Base-by-base conservation (phyloP, 2,329 filamentous ascomycete genomes). In the Claviceps sp. region DNA sequence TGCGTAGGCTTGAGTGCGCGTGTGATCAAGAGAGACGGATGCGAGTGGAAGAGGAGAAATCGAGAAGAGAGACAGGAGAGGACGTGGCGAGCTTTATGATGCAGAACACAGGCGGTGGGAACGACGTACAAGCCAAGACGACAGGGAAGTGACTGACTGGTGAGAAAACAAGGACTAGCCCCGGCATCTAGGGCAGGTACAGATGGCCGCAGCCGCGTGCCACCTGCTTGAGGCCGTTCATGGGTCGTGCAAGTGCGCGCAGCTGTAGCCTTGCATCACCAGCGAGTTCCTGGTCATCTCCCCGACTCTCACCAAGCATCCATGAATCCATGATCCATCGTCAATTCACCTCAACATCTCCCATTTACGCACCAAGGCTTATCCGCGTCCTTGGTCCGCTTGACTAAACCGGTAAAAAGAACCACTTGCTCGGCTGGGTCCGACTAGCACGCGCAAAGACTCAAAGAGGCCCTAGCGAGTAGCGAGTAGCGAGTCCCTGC, bases 101-200 rank as follows among this genome's bases (percentile, higher is more conserved):
- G 50, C 43, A 47, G 47, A 47, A 39, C 43, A 30, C 38, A 37
- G n/a, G 34, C 22, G 24, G 17, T 39, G 26, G 40, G 40, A 44
- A 30, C 40, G 24, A 38, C n/a, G 48, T 19, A 50, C 8, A n/a
- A 42, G 30, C 30, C 41, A 14, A 22, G 19, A 43, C 10, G 30
- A 24, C 22, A n/a, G 10, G 40, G 17, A 48, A 48, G 39, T 42
- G 40, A 38, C 19, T 40, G 13, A 22, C 39, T 17, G n/a, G 52
- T 54, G 52, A 45, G 51, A 49, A 51, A 48, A 47, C 47, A 51
- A 51, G 41, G n/a, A 54, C 49, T 48, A 45, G 42, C 5, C 40
- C 40, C n/a, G 24, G 39, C 34, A 48, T 43, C 42, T 30, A 43
- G 53, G 50, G 41, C 47, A 54, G 50, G 53, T 40, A 47, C 50